Base-by-base conservation (phyloP, 2,329 filamentous ascomycete species). In the Phialocephala sp. region DNA sequence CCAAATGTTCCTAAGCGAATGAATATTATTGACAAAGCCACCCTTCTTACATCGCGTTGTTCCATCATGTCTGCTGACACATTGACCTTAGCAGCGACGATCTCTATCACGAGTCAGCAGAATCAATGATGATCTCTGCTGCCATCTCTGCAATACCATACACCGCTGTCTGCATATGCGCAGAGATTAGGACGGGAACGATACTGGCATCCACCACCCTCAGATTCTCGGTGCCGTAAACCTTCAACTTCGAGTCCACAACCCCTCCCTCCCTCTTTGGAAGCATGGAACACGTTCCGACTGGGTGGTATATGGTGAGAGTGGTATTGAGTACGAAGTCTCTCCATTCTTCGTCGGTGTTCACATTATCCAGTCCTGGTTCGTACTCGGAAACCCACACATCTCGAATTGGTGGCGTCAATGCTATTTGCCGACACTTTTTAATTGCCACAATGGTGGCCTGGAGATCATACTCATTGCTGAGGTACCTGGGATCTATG, bases 401-500 rank as follows among this genome's bases (percentile, higher is more conserved):
- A 4, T 58, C 55, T 27, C 62, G 47, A 37, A 73, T 41, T 12
- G 66, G 68, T 24, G 64, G 52, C n/a, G 69, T 65, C 1, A 55
- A 59, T 6, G 71, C 69, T 11, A 72, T 68, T 20, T 66, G 55
- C 0, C 69, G 66, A 41, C 62, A 62, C 15, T 66, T 68, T 27
- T 72, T 72, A 14, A 65, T 60, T 9, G 67, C 68, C 20, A 66
- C 41, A 35, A 72, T 63, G n/a, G 65, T 63, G 12, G 71, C 66
- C 54, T 82, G 80, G 0, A 80, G 70, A 70, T 89, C 86, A 9
- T 85, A 78, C 15, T 83, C 81, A 66, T 85, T 74, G 3, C 79
- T 78, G 66, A 87, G 80, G 76, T 81, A 87, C n/a, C 80, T 81
- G 1, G 84, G 83, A 66, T 88, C 81, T 72, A 87, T 86, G 24